Percentiles rank a stretch among this genome's conserved stretches.
Conservation (phyloP, 306 rosid genomes). For the Cicer bijugum region DNA sequence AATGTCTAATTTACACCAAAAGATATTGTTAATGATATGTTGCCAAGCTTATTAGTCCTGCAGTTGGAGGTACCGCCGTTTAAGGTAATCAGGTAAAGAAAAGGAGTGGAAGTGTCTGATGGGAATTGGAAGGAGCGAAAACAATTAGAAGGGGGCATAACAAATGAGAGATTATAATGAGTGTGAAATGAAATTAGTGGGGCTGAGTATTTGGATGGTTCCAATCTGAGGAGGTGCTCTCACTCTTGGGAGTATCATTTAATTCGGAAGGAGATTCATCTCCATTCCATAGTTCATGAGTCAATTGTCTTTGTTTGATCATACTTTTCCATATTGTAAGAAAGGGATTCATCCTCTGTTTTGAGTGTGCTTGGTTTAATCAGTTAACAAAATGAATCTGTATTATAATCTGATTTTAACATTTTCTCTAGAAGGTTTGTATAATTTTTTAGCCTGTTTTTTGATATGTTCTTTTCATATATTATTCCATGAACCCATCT, state of each 20-base stretch:
- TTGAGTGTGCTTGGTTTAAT: not conserved
- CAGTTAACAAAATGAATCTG: not conserved
- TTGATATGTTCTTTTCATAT: slow-evolving; percentile 17
- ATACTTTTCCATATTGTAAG: not conserved
- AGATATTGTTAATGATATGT: not conserved
- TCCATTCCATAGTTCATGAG: not conserved
- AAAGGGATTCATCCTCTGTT: not conserved
- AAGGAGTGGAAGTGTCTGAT: not conserved
- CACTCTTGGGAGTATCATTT: not conserved
- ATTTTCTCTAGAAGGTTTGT: not conserved
- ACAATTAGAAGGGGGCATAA: not conserved
- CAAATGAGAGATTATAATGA: slow-evolving; percentile 2
- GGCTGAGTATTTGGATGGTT: not conserved
- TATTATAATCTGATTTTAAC: slow-evolving; percentile 23
- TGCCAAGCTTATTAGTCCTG: not conserved
- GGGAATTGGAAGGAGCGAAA: not conserved
- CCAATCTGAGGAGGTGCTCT: not conserved
- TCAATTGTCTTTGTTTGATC: not conserved
- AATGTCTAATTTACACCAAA: too few relatives aligned
- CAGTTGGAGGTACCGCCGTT: not conserved
- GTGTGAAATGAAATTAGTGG: not conserved
- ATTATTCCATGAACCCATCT: slow-evolving; percentile 5
- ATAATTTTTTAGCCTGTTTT: slow-evolving; percentile 13
- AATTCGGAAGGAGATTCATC: slow-evolving; percentile 2
- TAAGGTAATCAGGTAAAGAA: not conserved